These are phyloP conservation scores for Arthrinium puccinioides DNA, from an alignment of 2,329 filamentous ascomycete genomes.

Conservation along the genomic window DNA sequence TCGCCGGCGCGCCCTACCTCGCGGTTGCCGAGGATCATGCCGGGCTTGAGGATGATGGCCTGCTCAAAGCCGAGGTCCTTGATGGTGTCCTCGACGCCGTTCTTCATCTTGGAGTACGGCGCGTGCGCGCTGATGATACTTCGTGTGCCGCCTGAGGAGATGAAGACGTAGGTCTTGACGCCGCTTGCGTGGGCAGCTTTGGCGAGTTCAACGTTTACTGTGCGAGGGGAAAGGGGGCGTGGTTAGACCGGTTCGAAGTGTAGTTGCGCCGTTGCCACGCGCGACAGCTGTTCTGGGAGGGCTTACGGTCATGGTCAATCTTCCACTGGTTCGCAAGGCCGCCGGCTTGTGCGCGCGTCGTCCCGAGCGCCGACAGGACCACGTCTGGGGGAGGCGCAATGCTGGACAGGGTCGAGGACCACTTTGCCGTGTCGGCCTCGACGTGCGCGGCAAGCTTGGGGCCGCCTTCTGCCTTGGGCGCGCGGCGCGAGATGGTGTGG, in stretches of 20 bases:
- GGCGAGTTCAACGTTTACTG: slow-evolving; percentile 70
- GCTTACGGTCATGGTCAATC: slow-evolving; percentile 67
- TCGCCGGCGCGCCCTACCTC: slow-evolving; percentile 55
- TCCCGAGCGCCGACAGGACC: slow-evolving; percentile 75
- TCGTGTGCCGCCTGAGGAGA: slow-evolving; percentile 52
- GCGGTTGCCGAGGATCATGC: slow-evolving; percentile 66
- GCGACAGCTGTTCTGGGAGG: no score
- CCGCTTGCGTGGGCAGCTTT: slow-evolving; percentile 67
- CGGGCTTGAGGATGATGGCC: slow-evolving; percentile 67
- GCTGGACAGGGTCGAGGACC: slow-evolving; percentile 53
- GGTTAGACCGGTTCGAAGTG: no score
- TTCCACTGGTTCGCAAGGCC: slow-evolving; percentile 74
- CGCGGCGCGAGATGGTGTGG: slow-evolving; percentile 60
- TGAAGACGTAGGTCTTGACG: slow-evolving; percentile 67
- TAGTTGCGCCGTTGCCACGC: no score
- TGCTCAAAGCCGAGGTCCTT: slow-evolving; percentile 67
- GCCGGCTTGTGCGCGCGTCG: slow-evolving; percentile 69
- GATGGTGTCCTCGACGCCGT: slow-evolving; percentile 74
- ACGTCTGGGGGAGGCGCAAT: slow-evolving; percentile 50
- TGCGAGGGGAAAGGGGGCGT: no score
- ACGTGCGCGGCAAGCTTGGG: slow-evolving; percentile 61
- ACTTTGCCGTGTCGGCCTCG: slow-evolving; percentile 60
- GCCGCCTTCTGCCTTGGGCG: slow-evolving; percentile 42
- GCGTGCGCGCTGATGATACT: slow-evolving; percentile 30
- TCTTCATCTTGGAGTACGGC: slow-evolving; percentile 61